These are phyloP conservation scores for Petasospora fabianii DNA, from an alignment of 1,139 yeast genomes.

Conservation along the genomic window DNA sequence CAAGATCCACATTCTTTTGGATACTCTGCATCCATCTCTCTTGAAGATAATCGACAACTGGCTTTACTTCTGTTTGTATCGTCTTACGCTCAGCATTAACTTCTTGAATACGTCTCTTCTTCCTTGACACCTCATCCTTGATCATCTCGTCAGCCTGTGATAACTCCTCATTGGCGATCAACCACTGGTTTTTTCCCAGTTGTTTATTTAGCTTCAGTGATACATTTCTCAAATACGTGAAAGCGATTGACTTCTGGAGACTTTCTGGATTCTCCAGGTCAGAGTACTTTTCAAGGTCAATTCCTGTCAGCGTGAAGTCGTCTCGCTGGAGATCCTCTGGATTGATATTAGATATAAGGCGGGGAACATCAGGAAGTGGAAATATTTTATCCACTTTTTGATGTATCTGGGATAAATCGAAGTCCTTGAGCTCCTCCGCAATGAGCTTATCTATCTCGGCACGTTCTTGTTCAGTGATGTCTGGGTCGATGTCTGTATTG, in stretches of 20 bases:
- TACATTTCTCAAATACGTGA: slow-evolving; percentile 15
- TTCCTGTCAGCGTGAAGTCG: slow-evolving; percentile 22
- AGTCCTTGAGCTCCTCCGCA: slow-evolving; percentile 10
- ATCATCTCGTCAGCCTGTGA: slow-evolving; percentile 11
- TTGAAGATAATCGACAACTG: slow-evolving; percentile 18
- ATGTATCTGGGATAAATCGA: slow-evolving; percentile 11
- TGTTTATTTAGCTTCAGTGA: slow-evolving; percentile 13
- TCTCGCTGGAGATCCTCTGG: slow-evolving; percentile 5
- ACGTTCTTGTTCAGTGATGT: slow-evolving; percentile 22
- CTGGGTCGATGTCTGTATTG: slow-evolving; percentile 21
- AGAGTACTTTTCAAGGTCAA: slow-evolving; percentile 20
- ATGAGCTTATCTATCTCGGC: slow-evolving; percentile 15
- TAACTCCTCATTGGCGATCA: slow-evolving; percentile 15
- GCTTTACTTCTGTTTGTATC: slow-evolving; percentile 15
- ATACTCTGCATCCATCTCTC: slow-evolving; percentile 24
- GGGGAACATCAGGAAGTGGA: slow-evolving; percentile 7
- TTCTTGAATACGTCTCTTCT: slow-evolving; percentile 18
- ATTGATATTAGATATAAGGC: slow-evolving; percentile 2
- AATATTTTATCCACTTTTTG: slow-evolving; percentile 10
- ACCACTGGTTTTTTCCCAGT: slow-evolving; percentile 21
- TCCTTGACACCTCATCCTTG: slow-evolving; percentile 9
- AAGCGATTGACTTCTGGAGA: slow-evolving; percentile 18
- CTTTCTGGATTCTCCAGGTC: slow-evolving; percentile 14
- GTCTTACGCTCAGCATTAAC: slow-evolving; percentile 19
- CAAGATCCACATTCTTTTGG: slow-evolving; percentile 22